phyloP scores from a whole-genome alignment of 805 yeast genomes.

The Brettanomyces nanus region DNA sequence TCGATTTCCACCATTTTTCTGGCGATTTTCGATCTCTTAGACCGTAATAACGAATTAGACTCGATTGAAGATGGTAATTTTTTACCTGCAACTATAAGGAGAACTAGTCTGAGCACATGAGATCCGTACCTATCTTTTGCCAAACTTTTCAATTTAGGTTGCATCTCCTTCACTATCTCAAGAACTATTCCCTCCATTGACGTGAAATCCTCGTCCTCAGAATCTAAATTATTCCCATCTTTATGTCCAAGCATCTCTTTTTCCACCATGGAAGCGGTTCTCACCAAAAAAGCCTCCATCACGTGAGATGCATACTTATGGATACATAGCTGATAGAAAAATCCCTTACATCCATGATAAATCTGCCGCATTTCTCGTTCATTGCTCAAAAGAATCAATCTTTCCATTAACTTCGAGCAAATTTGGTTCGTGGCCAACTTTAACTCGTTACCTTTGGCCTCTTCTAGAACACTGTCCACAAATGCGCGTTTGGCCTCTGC shows the following conservation, averaged over 20 bases:
- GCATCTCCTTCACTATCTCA: conserved; percentile 58
- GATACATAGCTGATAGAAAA: conserved; percentile 64
- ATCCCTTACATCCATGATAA: conserved; percentile 62
- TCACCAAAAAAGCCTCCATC: conserved; percentile 72
- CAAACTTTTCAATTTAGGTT: conserved; percentile 52
- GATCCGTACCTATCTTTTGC: conserved; percentile 76
- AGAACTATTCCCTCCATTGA: conserved; percentile 62
- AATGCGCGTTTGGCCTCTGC: conserved; percentile 70
- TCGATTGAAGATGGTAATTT: conserved; percentile 65
- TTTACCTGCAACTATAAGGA: conserved; percentile 69
- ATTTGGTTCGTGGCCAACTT: conserved; percentile 91
- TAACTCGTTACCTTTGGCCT: conserved; percentile 80
- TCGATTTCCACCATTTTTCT: conserved; percentile 87
- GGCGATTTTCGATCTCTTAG: conserved; percentile 79
- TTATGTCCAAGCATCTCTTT: conserved; percentile 45
- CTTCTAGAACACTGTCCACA: conserved; percentile 72
- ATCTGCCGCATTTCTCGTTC: conserved; percentile 58
- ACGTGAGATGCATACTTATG: conserved; percentile 95
- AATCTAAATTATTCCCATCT: conserved; percentile 25
- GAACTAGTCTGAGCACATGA: conserved; percentile 68
- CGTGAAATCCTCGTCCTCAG: conserved; percentile 29
- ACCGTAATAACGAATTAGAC: conserved; percentile 66
- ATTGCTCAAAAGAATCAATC: conserved; percentile 62
- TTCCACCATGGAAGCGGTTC: conserved; percentile 68
- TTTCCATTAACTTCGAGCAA: conserved; percentile 86